Conservation (phyloP, 805 yeast genomes). For the Schwanniomyces polymorphus region DNA sequence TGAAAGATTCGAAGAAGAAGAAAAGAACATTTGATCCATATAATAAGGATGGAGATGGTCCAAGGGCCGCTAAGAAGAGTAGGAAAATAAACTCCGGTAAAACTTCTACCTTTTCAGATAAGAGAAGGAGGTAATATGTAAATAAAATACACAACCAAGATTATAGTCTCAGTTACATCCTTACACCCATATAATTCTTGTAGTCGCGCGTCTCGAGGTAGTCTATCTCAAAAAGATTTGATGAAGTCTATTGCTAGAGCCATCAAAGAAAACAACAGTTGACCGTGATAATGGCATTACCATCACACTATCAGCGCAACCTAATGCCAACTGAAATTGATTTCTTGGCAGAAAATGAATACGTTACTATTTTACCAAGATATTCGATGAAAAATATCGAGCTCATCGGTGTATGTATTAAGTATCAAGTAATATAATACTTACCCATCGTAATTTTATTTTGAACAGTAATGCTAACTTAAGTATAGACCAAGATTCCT, state of each 20-base stretch:
- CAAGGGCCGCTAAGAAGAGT: slow-evolving; percentile 50
- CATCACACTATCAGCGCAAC: slow-evolving; percentile 50
- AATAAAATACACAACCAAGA: background rate
- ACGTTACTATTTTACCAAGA: slow-evolving; percentile 74
- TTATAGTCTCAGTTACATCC: background rate
- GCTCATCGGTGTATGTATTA: slow-evolving; percentile 58
- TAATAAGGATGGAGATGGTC: slow-evolving; percentile 48
- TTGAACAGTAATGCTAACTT: background rate
- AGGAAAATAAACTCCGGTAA: slow-evolving; percentile 37
- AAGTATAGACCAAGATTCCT: slow-evolving; percentile 49
- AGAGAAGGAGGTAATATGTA: slow-evolving; percentile 1
- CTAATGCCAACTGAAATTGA: slow-evolving; percentile 77
- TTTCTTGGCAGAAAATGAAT: slow-evolving; percentile 82
- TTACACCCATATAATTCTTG: background rate
- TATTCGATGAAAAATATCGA: slow-evolving; percentile 65
- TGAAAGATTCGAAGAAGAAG: slow-evolving; percentile 28
- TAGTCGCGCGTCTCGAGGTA: background rate
- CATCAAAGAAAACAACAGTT: background rate
- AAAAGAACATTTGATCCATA: slow-evolving; percentile 63
- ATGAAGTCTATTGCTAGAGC: background rate
- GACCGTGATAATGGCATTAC: slow-evolving; percentile 57
- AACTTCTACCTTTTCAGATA: slow-evolving; percentile 29
- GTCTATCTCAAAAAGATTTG: background rate
- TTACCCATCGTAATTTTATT: background rate
- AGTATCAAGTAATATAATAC: background rate